Evolutionary conservation across 192 early-diverging fungal genomes (phyloP), one percentile per base, ranked within the genome.

Genomic region (Obelidium mucronatum): DNA sequence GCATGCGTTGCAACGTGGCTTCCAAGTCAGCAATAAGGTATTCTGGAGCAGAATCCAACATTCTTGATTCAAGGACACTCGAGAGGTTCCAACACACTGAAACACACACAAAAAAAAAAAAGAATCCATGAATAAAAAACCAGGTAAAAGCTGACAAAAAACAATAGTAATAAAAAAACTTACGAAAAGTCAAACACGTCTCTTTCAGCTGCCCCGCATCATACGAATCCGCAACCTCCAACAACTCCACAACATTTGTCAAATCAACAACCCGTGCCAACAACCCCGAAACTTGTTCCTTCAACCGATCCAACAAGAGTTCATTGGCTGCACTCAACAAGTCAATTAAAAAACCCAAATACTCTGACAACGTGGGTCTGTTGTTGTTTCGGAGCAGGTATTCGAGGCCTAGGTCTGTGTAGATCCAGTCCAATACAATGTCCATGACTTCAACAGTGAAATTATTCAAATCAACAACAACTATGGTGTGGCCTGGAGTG

Each of bases 311-410:
- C 67, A 84, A 56, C 35, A 93, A 79, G 11, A 91, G 77, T 74
- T 93, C 93, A 56, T 92, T 86, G 0, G 93, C 89, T 48, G 82
- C 86, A 44, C 79, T 73, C 5, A 94, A 79, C 2, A 93, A 83
- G 13, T 88, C 82, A 26, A 87, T 66, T 22, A 92, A 75, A 35
- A 88, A 79, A 6, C 76, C 67, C 8, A 92, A 26, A 60, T 90
- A 86, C 2, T 83, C 80, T 22, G 81, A 74, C 73, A 88, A 75
- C 1, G 73, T 73, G 13, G 74, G 76, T n/a, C 79, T 77, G 40
- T 75, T 73, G 64, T 69, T 39, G 0, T 83, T 63, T 15, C 80
- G 74, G 65, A 88, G 85, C 22, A 90, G 33, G 22, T 48, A 60
- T 17, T 75, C 66, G 4, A 54, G 34, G 0, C 37, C 35, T 19